Percentiles rank a stretch among this genome's conserved stretches.
Conservation (phyloP, 768 basidiomycete genomes). For the Termitomyces sp. region DNA sequence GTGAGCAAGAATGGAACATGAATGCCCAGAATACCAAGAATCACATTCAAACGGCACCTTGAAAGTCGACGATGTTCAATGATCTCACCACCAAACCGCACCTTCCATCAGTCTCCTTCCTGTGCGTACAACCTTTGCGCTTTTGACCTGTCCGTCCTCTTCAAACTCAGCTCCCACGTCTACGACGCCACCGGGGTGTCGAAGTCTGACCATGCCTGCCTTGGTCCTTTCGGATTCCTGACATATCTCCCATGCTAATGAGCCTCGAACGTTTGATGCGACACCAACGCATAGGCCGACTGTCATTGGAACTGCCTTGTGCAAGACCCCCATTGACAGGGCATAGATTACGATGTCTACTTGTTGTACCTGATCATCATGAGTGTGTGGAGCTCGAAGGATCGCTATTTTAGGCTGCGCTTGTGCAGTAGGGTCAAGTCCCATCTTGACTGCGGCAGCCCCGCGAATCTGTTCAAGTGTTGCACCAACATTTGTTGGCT, state of each 20-base stretch:
- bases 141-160: slow-evolving; percentile 39
- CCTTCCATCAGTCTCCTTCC: slow-evolving; percentile 71
- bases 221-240: slow-evolving; percentile 17
- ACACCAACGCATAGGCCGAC: slow-evolving; percentile 67
- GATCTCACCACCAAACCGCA: slow-evolving; percentile 52
- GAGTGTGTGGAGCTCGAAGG: slow-evolving; percentile 29
- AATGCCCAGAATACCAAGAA: not conserved
- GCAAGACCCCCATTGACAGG: slow-evolving; percentile 65
- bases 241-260: slow-evolving; percentile 49
- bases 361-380: slow-evolving; percentile 18
- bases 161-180: slow-evolving; percentile 58
- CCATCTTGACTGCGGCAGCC: slow-evolving; percentile 53
- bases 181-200: slow-evolving; percentile 62
- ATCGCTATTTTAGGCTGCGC: slow-evolving; percentile 71
- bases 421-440: slow-evolving; percentile 53
- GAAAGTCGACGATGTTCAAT: not conserved
- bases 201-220: slow-evolving; percentile 38
- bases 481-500: slow-evolving; percentile 20
- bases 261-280: slow-evolving; percentile 47
- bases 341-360: slow-evolving; percentile 54
- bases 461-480: slow-evolving; percentile 49
- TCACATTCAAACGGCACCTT: not conserved
- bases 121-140: slow-evolving; percentile 62
- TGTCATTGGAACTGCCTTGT: slow-evolving; percentile 71
- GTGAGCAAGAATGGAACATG: not conserved